Evolutionary conservation across 352 stramenopile genomes (phyloP).

Genomic region (Chrysophaeum taylorii): DNA sequence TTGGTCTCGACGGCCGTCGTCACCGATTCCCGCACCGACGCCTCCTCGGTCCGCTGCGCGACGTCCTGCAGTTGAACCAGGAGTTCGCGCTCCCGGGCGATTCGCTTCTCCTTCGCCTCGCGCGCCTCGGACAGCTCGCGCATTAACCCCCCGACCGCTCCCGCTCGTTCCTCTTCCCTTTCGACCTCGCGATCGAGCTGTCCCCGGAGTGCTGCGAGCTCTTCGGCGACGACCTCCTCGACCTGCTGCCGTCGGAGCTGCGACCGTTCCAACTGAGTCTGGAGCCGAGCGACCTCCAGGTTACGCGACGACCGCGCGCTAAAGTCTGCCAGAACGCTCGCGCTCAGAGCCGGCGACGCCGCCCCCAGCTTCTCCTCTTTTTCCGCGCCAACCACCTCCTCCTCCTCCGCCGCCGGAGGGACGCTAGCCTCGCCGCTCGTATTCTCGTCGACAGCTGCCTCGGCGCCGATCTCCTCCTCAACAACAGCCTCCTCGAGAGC

Average conservation of each 20-base stretch:
- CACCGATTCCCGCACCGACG: background rate
- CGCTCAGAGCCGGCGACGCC: background rate
- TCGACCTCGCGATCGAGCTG: slow-evolving; percentile 6
- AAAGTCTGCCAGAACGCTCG: background rate
- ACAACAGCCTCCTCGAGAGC: too few relatives aligned
- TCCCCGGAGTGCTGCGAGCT: background rate
- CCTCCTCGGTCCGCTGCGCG: background rate
- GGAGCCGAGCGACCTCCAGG: slow-evolving; percentile 3
- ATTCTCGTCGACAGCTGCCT: too few relatives aligned
- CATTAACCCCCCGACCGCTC: background rate
- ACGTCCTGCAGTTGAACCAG: slow-evolving; percentile 10
- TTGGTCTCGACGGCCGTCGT: slow-evolving; percentile 10
- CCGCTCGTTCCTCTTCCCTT: background rate
- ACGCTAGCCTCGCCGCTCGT: too few relatives aligned
- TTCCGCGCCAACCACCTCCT: background rate
- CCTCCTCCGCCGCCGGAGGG: too few relatives aligned
- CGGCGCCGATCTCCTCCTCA: too few relatives aligned
- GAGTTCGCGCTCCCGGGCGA: background rate
- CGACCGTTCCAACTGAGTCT: slow-evolving; percentile 5
- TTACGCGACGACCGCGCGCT: background rate
- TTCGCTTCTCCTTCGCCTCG: background rate
- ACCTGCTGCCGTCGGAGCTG: slow-evolving; percentile 8
- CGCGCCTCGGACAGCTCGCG: background rate
- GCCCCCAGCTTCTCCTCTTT: too few relatives aligned
- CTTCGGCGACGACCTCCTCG: slow-evolving; percentile 7